Conservation (phyloP, 164 flowering plant genomes). For the Pachysandra terminalis region DNA sequence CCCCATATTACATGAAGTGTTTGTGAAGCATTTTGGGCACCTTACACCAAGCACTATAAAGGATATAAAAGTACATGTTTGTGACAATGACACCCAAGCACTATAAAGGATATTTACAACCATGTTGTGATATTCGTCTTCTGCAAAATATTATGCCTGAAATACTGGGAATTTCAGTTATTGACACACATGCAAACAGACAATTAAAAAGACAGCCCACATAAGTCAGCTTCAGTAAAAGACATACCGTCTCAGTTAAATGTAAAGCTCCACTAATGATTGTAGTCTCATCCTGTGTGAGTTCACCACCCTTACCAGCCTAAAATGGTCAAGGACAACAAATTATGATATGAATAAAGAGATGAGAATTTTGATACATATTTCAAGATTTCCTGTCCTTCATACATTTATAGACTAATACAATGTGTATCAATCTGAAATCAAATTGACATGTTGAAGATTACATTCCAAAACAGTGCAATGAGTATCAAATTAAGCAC, state of each 20-base stretch:
- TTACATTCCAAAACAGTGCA: background rate
- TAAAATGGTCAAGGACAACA: constrained; percentile 16
- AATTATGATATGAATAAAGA: constrained; percentile 2
- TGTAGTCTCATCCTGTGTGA: constrained; percentile 96
- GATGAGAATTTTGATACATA: background rate
- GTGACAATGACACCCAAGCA: too few species aligned
- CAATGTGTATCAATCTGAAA: constrained; percentile 41
- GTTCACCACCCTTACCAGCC: constrained; percentile 99
- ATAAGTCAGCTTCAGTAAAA: constrained; percentile 1
- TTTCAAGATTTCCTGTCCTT: background rate
- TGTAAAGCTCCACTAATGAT: constrained; percentile 98
- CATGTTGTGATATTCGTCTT: too few species aligned
- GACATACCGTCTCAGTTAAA: constrained; percentile 83
- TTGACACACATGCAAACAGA: background rate
- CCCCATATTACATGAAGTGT: background rate
- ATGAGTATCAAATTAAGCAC: background rate
- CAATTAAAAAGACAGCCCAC: background rate
- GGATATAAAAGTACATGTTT: too few species aligned
- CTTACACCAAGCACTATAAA: background rate
- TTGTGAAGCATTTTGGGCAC: background rate
- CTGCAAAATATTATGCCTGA: background rate
- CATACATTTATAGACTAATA: background rate
- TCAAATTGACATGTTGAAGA: constrained; percentile 5
- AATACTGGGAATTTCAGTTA: background rate
- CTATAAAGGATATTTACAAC: too few species aligned